phyloP scores from a whole-genome alignment of 495 filamentous ascomycete genomes.

The Hypoxylon subgilvum region DNA sequence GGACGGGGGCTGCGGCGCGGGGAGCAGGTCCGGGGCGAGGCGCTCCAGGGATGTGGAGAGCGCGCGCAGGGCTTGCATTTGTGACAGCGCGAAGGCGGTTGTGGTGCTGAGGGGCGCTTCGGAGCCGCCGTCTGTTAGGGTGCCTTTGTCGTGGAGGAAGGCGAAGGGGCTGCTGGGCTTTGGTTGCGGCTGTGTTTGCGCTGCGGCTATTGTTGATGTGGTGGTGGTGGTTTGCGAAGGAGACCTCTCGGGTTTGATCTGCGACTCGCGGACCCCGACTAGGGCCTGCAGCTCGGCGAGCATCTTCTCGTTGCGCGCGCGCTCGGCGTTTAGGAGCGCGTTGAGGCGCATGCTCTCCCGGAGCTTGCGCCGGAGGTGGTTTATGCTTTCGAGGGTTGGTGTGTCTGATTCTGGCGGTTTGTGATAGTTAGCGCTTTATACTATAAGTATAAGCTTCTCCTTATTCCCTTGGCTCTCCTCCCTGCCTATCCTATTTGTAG shows the following conservation, averaged over 20 bases:
- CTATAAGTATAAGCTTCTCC: no score
- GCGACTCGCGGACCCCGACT: constrained; percentile 40
- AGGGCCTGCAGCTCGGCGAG: constrained; percentile 69
- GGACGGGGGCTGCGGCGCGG: constrained; percentile 6
- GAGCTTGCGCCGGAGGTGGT: constrained; percentile 73
- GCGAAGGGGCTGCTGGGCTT: constrained; percentile 47
- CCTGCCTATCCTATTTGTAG: not conserved
- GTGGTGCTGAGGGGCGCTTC: constrained; percentile 70
- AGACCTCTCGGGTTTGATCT: constrained; percentile 38
- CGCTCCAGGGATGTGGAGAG: constrained; percentile 68
- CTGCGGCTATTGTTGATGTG: constrained; percentile 11
- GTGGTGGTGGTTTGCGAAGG: constrained; percentile 2
- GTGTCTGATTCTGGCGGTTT: constrained; percentile 46
- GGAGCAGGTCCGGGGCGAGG: constrained; percentile 60
- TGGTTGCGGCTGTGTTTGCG: constrained; percentile 51
- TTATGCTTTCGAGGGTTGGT: constrained; percentile 69
- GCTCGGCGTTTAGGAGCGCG: constrained; percentile 73
- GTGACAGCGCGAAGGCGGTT: constrained; percentile 77
- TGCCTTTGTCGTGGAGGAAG: constrained; percentile 56
- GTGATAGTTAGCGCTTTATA: no score
- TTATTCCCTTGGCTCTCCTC: constrained; percentile 1
- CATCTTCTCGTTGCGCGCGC: constrained; percentile 74
- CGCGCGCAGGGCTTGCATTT: constrained; percentile 76
- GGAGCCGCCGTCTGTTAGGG: constrained; percentile 48
- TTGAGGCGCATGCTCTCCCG: constrained; percentile 83